Base-by-base conservation (phyloP, 2,329 filamentous ascomycete genomes). In the Onygenales sp. region DNA sequence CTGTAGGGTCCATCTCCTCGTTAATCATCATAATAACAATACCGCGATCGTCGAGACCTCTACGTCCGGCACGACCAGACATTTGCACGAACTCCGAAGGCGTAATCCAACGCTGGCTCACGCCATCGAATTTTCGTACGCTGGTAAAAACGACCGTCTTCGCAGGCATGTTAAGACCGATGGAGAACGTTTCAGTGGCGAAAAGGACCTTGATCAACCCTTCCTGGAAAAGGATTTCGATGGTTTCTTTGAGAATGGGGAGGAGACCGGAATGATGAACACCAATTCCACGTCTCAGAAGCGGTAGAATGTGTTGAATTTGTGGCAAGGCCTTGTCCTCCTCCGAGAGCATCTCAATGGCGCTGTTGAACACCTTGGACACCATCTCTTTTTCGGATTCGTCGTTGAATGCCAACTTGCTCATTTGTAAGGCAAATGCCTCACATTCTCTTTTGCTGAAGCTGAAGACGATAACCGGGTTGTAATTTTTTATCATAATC, bases 1-100 rank as follows among this genome's bases (percentile, higher is more conserved):
- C 84, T 2, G 88, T 84, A 1, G 93, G 93, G 64, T 98, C 93
- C 75, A 98, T 92, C 73, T 93, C 89, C 69, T 94, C 88, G 65
- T 94, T 87, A 57, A 98, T 87, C 92, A 98, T 97, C 89, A 98
- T 97, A 68, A 98, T 97, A 61, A 98, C 93, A 62, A 97, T 94
- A 80, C 93, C 93, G 59, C 93, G 87, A 57, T 96, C 91, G 74
- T 98, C 93, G 52, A 98, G 86, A 72, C 93, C 93, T 82, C 93
- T 85, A 79, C 93, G 88, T 66, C 93, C 93, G 55, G 93, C 93
- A 71, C 93, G 88, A 57, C 93, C 93, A 52, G 93, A 95, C 93
- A 98, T 98, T 68, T 98, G 93, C 51, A 98, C 88, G 70, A 97
- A 98, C 64, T 98, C 93, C 9, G 89, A 95, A 1, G 90, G 89